phyloP scores from a whole-genome alignment of 2,329 filamentous ascomycete species.

The Penicillium glabrum region DNA sequence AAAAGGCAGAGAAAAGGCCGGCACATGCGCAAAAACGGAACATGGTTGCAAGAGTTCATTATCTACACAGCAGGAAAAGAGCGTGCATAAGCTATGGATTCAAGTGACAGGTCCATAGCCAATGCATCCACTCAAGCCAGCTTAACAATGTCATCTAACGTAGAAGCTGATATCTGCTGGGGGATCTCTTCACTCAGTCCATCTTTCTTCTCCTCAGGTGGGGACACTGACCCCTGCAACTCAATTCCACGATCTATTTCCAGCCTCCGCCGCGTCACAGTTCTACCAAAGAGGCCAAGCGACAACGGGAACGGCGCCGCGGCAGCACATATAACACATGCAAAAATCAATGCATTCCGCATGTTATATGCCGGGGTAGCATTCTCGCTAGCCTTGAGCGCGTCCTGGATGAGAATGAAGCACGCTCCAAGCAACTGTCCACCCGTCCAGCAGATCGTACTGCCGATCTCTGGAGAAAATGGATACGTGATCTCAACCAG shows the following conservation, averaged over 20 bases:
- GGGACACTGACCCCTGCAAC: constrained; percentile 12
- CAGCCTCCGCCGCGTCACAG: constrained; percentile 39
- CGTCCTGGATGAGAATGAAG: constrained; percentile 81
- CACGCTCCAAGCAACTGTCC: constrained; percentile 83
- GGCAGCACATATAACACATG: constrained; percentile 67
- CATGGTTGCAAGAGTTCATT: neutral
- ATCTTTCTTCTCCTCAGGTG: neutral
- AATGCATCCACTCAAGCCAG: neutral
- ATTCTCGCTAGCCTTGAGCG: constrained; percentile 55
- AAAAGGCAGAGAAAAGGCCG: neutral
- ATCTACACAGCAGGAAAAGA: neutral
- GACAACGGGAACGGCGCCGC: constrained; percentile 67
- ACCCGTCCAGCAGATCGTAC: constrained; percentile 78
- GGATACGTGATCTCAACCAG: constrained; percentile 86
- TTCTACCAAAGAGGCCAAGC: constrained; percentile 67
- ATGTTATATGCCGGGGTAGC: constrained; percentile 68
- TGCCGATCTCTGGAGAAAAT: constrained; percentile 79
- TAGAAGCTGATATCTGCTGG: neutral
- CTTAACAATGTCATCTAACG: neutral
- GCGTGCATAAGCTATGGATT: neutral
- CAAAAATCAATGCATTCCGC: constrained; percentile 73
- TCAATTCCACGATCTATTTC: constrained; percentile 39
- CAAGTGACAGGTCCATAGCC: neutral
- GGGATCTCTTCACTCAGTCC: neutral
- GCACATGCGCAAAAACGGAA: neutral